Percentiles rank a stretch among this genome's conserved stretches.
Conservation (phyloP, 768 basidiomycete genomes). For the Astraeus odoratus region DNA sequence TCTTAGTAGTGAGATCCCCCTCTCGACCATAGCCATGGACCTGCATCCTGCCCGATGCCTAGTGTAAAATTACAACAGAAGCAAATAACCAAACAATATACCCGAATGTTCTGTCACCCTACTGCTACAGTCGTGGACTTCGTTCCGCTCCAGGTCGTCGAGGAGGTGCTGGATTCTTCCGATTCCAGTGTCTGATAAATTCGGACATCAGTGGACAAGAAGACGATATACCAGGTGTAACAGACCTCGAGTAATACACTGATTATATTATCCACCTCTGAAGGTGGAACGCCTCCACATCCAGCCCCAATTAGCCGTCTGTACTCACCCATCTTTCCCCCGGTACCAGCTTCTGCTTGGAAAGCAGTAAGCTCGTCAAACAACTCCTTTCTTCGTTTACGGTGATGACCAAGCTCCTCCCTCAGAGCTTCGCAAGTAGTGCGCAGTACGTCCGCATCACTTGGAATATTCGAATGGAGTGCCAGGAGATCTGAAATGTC, state of each 20-base stretch:
- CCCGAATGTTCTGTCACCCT: constrained; percentile 9
- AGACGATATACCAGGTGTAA: neutral
- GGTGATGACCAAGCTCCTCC: constrained; percentile 57
- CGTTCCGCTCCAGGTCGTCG: constrained; percentile 33
- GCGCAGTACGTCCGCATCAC: constrained; percentile 47
- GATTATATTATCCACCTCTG: constrained; percentile 86
- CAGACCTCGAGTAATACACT: constrained; percentile 79
- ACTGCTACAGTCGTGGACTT: constrained; percentile 18
- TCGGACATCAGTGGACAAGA: neutral
- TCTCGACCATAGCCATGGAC: neutral
- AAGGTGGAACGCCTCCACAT: constrained; percentile 76
- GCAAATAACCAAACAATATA: neutral
- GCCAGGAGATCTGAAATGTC: constrained; percentile 59
- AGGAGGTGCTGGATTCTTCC: constrained; percentile 66
- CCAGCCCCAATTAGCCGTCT: constrained; percentile 83
- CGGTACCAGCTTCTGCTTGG: constrained; percentile 87
- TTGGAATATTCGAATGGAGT: constrained; percentile 52
- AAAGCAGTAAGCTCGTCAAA: constrained; percentile 75
- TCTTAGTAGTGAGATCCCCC: too few species aligned
- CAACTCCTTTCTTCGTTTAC: constrained; percentile 59
- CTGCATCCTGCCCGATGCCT: too few species aligned
- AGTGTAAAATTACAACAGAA: constrained; percentile 9
- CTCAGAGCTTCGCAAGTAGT: constrained; percentile 53
- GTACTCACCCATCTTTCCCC: constrained; percentile 85
- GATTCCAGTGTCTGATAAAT: constrained; percentile 64